Evolutionary conservation across 768 basidiomycete genomes (phyloP), one percentile per base, ranked within the genome.

Genomic region (Suillus discolor): DNA sequence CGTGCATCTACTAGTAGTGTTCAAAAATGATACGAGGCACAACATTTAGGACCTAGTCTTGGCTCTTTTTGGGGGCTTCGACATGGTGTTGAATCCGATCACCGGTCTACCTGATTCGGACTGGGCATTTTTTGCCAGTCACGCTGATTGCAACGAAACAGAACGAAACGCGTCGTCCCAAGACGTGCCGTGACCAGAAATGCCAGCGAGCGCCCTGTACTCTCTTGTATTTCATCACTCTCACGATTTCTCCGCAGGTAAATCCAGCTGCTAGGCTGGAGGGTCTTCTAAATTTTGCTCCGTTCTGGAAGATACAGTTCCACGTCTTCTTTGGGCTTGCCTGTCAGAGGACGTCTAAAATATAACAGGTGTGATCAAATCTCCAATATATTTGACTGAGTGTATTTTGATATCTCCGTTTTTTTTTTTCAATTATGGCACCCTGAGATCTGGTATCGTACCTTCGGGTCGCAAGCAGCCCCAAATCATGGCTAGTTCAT

Each of bases 341-440:
- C 7, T 39, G 57, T 25, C 39, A 25, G 51, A 44, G 28, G 31
- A 39, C 42, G 12, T 41, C 8, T 36, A 20, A 39, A 60, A 16
- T 23, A 44, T 44, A 44, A 44, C 57, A 62, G 59, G 38, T 62
- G n/a, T 64, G 31, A 62, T 63, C 25, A 44, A 44, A 63, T 34
- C 3, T 41, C 15, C 28, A 36, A 64, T 62, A 44, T 41, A 7
- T 45, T 25, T 25, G 15, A 15, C 39, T 18, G 18, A 16, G 20
- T 18, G 16, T 63, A 7, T 41, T 31, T 45, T 45, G 63, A 64
- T 64, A 25, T 16, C 39, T 41, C 62, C 62, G 8, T 34, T 6
- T 15, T 23, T 20, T 42, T 62, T 63, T 28, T 20, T 62, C 41
- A 34, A 34, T 61, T 60, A 64, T 57, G 63, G 36, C 31, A 64